Percentiles rank a stretch among this genome's conserved stretches.
phyloP scores from a whole-genome alignment of 164 flowering plant species.

The Echeveria elegans region DNA sequence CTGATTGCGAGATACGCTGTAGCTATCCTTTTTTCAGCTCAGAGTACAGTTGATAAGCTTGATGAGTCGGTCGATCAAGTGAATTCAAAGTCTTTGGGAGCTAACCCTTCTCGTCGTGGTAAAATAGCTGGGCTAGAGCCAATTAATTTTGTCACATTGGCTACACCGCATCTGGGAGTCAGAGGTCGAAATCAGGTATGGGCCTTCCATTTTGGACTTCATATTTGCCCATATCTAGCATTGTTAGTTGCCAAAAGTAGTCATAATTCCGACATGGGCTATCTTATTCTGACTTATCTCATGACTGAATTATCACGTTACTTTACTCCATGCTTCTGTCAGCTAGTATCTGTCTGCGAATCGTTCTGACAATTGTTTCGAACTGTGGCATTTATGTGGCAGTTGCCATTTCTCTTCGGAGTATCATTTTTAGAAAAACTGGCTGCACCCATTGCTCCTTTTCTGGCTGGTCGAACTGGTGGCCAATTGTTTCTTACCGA shows the following conservation, averaged over 20 bases:
- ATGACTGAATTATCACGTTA: neutral
- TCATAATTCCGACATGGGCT: neutral
- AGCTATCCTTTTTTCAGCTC: constrained; percentile 48
- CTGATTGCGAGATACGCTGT: constrained; percentile 86
- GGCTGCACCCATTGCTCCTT: constrained; percentile 71
- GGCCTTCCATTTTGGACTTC: constrained; percentile 8
- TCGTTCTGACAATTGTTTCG: neutral
- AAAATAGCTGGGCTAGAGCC: constrained; percentile 85
- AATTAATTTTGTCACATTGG: constrained; percentile 76
- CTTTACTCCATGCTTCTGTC: neutral
- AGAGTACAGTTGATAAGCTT: constrained; percentile 12
- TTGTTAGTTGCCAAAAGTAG: neutral
- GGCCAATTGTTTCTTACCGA: constrained; percentile 88
- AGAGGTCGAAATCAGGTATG: constrained; percentile 83
- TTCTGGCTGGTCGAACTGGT: constrained; percentile 76
- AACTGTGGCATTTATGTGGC: constrained; percentile 13
- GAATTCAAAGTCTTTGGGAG: constrained; percentile 17
- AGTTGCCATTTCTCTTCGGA: constrained; percentile 96
- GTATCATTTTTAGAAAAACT: constrained; percentile 79
- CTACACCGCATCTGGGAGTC: constrained; percentile 94
- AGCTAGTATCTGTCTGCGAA: neutral
- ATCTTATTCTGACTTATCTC: neutral
- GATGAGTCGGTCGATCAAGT: constrained; percentile 19
- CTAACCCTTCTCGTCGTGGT: constrained; percentile 25
- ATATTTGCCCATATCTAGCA: neutral